Evolutionary conservation across 1,284 basidiomycete species (phyloP), one percentile per base, ranked within the genome.

Genomic region (Trichosporon sp.): DNA sequence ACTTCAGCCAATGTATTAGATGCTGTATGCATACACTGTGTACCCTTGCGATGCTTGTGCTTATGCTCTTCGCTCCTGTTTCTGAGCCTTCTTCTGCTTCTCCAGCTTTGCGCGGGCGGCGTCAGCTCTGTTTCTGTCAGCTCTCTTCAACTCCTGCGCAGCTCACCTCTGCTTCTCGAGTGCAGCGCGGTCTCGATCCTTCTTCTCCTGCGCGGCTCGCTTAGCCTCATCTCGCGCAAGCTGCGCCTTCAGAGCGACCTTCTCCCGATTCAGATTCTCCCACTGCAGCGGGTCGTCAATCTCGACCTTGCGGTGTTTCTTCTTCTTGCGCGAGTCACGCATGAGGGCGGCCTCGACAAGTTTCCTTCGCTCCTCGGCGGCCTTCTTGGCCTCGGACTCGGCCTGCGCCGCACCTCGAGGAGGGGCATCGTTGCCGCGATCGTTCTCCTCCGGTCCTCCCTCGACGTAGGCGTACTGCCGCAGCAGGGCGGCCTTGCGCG

Each of bases 381-480:
- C 69, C 36, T 72, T 74, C 59, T 78, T 76, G 60, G 73, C 78
- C 59, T 77, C 73, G 5, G 65, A 62, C 37, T 66, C 65, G 59
- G 69, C 72, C 32, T 69, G 59, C n/a, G 68, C 60, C 16, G 34
- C 59, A 5, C 71, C 73, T 11, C 64, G 59, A 3, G 71, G 69
- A 19, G 75, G 71, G 21, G 74, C 71, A 58, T 59, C 64, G 2
- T 13, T 27, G 40, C 71, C 61, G 21, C 29, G 31, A 5, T 19
- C 69, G 27, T 60, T 59, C 10, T 70, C 68, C 0, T 71, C 74
- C 10, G 67, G 66, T 4, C 69, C 70, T 19, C 74, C 74, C 54
- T 79, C 77, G 49, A 81, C 71, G 56, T 80, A 81, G 13, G 74
- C 79, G 65, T 80, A 81, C 68, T 78, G 77, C 29, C 77, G 67